Evolutionary conservation across 1,139 yeast species (phyloP), one percentile per base, ranked within the genome.

Genomic region (Suhomyces terraborum): DNA sequence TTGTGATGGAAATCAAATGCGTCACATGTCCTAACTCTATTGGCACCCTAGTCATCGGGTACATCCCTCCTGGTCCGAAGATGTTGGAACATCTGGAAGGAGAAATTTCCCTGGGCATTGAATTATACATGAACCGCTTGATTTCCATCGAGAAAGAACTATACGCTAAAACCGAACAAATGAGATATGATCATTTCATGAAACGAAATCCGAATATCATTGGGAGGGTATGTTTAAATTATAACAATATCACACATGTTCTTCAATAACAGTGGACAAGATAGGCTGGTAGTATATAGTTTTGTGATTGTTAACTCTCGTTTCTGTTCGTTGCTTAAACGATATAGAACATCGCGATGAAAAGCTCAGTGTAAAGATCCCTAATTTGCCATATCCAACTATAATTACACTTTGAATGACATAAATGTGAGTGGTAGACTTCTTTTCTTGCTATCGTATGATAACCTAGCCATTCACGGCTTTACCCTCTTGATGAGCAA

Each of bases 11-110:
- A n/a, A 22, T 41, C 8, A 30, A 37, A 18, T 56, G 61, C 26
- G 40, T 33, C n/a, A 24, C 17, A 4, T 56, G 61, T 34, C 34
- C 38, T 20, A 48, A 42, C n/a, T 41, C 47, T 8, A 36, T 56
- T 12, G 59, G 61, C 6, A 52, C 49, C 32, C 48, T 47, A 32
- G 40, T 55, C 3, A 40, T 48, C 12, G 41, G 40, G 9, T 33
- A 49, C 21, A 42, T 40, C n/a, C 40, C 45, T 4, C 28, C 29
- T 12, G 14, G 32, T 6, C 45, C 45, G 1, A 19, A 25, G 16
- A 12, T 24, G 8, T 14, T 9, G n/a, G 20, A 34, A 19, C 20
- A 26, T 20, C n/a, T 13, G 13, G 13, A 18, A 3, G 9, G 27
- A 16, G 16, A 13, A 8, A 16, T 4, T 4, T 28, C 36, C n/a